phyloP scores from a whole-genome alignment of 2,329 filamentous ascomycete species.

The Ophiobolus disseminans region DNA sequence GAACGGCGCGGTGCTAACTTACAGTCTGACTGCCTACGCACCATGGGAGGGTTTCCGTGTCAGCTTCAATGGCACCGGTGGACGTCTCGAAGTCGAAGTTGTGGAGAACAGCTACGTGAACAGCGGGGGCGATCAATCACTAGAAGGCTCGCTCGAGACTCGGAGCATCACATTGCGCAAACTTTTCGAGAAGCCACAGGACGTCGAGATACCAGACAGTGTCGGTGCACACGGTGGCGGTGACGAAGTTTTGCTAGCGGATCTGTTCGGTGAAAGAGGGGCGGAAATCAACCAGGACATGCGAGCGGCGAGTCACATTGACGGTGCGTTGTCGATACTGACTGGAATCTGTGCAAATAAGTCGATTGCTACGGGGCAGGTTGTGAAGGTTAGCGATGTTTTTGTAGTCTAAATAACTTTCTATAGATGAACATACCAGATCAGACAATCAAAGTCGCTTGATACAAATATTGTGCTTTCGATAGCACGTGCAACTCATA shows the following conservation, averaged over 20 bases:
- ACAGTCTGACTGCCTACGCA: slow-evolving; percentile 66
- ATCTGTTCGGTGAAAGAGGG: slow-evolving; percentile 63
- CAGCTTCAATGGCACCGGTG: slow-evolving; percentile 65
- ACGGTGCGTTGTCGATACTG: slow-evolving; percentile 65
- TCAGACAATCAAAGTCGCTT: no score
- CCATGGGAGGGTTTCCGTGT: slow-evolving; percentile 69
- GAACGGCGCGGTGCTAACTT: slow-evolving; percentile 65
- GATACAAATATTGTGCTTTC: no score
- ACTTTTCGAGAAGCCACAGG: slow-evolving; percentile 64
- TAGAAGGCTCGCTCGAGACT: slow-evolving; percentile 61
- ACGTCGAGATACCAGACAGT: slow-evolving; percentile 61
- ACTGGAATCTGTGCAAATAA: slow-evolving; percentile 67
- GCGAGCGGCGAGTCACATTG: slow-evolving; percentile 65
- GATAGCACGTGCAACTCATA: no score
- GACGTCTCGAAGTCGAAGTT: slow-evolving; percentile 66
- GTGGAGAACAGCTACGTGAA: slow-evolving; percentile 67
- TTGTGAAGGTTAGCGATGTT: slow-evolving; percentile 62
- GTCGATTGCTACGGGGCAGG: slow-evolving; percentile 64
- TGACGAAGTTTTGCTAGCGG: slow-evolving; percentile 63
- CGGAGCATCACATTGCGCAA: slow-evolving; percentile 59
- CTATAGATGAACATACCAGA: no score
- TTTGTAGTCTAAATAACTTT: slow-evolving; percentile 27
- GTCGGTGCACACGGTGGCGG: slow-evolving; percentile 67
- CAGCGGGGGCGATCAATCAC: slow-evolving; percentile 64
- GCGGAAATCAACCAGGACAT: slow-evolving; percentile 57